phyloP scores from a whole-genome alignment of 148 eudicot genomes.

The Persicaria maculosa region DNA sequence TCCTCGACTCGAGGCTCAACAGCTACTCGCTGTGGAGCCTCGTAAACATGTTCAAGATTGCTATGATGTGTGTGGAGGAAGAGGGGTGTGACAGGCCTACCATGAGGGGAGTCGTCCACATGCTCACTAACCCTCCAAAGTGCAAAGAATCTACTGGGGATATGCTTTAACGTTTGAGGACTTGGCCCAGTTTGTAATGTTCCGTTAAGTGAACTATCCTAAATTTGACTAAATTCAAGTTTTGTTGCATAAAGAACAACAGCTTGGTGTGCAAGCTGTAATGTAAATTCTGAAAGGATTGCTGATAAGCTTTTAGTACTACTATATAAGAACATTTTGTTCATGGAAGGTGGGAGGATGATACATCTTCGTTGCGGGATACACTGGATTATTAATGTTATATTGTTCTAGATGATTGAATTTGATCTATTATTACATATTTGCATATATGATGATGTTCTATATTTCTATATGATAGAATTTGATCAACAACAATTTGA shows the following conservation, averaged over 20 bases:
- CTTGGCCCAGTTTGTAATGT: background rate
- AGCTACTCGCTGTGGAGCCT: conserved; percentile 50
- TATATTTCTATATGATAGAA: too few species aligned
- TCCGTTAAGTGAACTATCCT: background rate
- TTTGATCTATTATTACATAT: too few species aligned
- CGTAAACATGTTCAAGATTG: conserved; percentile 71
- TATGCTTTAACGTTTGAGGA: background rate
- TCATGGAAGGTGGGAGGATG: background rate
- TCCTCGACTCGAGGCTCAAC: conserved; percentile 62
- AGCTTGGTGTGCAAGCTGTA: background rate
- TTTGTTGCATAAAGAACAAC: background rate
- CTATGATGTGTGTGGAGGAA: conserved; percentile 83
- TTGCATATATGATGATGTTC: too few species aligned
- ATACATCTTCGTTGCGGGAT: background rate
- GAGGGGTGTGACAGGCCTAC: conserved; percentile 69
- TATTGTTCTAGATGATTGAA: too few species aligned
- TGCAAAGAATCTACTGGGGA: background rate
- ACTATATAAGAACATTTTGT: background rate
- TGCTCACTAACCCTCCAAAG: conserved; percentile 71
- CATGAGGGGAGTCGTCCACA: conserved; percentile 86
- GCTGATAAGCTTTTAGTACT: background rate
- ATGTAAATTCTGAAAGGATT: background rate
- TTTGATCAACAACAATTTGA: too few species aligned
- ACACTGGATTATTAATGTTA: too few species aligned
- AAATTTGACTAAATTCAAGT: too few species aligned